These are phyloP conservation scores for Mortierella antarctica DNA, from an alignment of 192 early-diverging fungal species.

Conservation along the genomic window DNA sequence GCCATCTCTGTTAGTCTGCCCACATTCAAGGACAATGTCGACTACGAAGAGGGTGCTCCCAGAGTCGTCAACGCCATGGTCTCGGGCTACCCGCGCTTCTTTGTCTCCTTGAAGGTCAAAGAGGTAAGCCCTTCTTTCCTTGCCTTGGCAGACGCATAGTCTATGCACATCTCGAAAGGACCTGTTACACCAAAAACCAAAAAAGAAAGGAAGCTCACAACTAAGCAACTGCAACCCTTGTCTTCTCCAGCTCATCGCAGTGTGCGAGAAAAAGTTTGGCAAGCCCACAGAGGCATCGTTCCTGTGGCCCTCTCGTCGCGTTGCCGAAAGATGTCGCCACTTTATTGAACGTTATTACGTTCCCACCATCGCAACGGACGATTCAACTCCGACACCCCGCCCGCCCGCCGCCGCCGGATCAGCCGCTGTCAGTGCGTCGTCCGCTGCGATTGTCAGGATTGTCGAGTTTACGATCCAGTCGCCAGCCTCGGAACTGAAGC, in stretches of 20 bases:
- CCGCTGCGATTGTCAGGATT: constrained; percentile 58
- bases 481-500: constrained; percentile 56
- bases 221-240: neutral
- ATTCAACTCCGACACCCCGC: constrained; percentile 43
- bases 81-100: constrained; percentile 95
- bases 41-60: constrained; percentile 90
- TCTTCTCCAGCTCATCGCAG: constrained; percentile 35
- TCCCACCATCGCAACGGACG: constrained; percentile 35
- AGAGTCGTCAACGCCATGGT: constrained; percentile 77
- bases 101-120: constrained; percentile 78
- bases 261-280: constrained; percentile 73
- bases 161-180: neutral
- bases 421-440: no score
- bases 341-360: constrained; percentile 68
- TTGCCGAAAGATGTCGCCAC: constrained; percentile 73
- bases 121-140: constrained; percentile 59
- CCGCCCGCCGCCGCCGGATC: constrained; percentile 14
- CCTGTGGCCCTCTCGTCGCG: constrained; percentile 77
- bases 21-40: constrained; percentile 89
- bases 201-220: no score
- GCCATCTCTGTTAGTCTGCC: constrained; percentile 94
- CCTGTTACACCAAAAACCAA: no score
- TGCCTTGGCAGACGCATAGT: neutral
- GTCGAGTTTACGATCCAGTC: constrained; percentile 73
- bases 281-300: constrained; percentile 73